Evolutionary conservation across 2,329 filamentous ascomycete genomes (phyloP), one percentile per base, ranked within the genome.

Genomic region (Beauveria caledonica): DNA sequence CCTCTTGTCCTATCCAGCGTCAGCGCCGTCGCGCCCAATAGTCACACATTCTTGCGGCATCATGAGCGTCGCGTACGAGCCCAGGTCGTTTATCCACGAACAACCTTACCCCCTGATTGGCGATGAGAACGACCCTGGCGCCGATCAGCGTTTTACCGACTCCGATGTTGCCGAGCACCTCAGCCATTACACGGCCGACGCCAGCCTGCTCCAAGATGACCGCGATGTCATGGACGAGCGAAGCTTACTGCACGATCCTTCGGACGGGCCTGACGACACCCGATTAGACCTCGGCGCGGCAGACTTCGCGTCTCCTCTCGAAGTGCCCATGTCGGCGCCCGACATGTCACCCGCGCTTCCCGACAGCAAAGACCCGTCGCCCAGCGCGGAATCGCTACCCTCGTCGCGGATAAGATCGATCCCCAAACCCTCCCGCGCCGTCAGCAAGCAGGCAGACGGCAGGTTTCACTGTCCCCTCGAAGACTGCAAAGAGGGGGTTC

Each of bases 391-490:
- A 5, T 74, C 73, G n/a, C 70, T 72, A 13, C 67, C 69, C 15
- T 67, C 71, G 1, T 67, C 71, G 8, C 78, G 81, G 25, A 72
- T 75, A 64, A 84, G 83, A 69, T 72, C 79, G 3, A 81, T 86
- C 15, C 74, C 78, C 3, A 87, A 87, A 66, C 85, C 84, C 0
- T 78, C 83, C 33, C 80, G 85, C 36, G 74, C 80, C 44, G 78
- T 80, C 0, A 74, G 74, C 4, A 86, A 85, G 73, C 91, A 91
- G 65, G 71, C 77, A 1, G 81, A 89, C 25, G 89, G 89, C n/a
- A 87, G 90, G 69, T 94, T 87, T 67, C 81, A 86, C 60, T 97
- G 93, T 73, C 85, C 84, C 17, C 84, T 85, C 65, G 74, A 80
- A 0, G 86, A 87, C 60, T 97, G 92, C 68, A 80, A 77, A 13